phyloP scores from a whole-genome alignment of 2,329 filamentous ascomycete genomes.

The Phymatotrichopsis omnivora region DNA sequence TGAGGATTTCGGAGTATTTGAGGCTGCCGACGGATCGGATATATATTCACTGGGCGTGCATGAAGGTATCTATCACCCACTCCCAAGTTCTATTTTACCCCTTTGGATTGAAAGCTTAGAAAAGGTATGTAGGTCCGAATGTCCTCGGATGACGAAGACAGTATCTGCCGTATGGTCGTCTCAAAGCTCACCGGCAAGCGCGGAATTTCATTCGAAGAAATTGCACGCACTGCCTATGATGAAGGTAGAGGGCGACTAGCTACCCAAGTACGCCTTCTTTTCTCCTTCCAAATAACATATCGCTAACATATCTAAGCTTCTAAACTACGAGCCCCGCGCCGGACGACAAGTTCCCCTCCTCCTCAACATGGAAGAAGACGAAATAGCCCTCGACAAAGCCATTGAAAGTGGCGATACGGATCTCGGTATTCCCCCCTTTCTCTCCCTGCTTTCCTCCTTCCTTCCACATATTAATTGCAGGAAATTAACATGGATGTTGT shows the following conservation, averaged over 20 bases:
- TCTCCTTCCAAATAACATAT: not conserved
- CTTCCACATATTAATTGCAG: no score
- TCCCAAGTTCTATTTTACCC: not conserved
- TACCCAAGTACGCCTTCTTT: slow-evolving; percentile 40
- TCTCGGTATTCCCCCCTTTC: slow-evolving; percentile 37
- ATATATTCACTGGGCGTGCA: slow-evolving; percentile 92
- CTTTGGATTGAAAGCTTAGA: not conserved
- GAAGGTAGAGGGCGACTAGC: slow-evolving; percentile 84
- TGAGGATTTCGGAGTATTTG: slow-evolving; percentile 79
- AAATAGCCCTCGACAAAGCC: slow-evolving; percentile 88
- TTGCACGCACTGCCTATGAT: slow-evolving; percentile 85
- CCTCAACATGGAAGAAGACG: slow-evolving; percentile 90
- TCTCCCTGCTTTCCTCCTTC: not conserved
- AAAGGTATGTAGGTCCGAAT: slow-evolving; percentile 41
- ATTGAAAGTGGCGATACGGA: slow-evolving; percentile 94
- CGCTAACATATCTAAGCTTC: slow-evolving; percentile 45
- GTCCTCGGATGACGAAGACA: slow-evolving; percentile 76
- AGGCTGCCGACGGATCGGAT: slow-evolving; percentile 78
- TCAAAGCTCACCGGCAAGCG: slow-evolving; percentile 76
- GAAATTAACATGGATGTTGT: no score
- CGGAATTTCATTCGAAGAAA: slow-evolving; percentile 90
- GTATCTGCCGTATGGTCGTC: slow-evolving; percentile 76
- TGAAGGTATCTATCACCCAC: slow-evolving; percentile 57
- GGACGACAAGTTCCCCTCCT: slow-evolving; percentile 93
- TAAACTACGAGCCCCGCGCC: slow-evolving; percentile 87